These are phyloP conservation scores for Cicer cuneatum DNA, from an alignment of 306 rosid species.

Conservation along the genomic window DNA sequence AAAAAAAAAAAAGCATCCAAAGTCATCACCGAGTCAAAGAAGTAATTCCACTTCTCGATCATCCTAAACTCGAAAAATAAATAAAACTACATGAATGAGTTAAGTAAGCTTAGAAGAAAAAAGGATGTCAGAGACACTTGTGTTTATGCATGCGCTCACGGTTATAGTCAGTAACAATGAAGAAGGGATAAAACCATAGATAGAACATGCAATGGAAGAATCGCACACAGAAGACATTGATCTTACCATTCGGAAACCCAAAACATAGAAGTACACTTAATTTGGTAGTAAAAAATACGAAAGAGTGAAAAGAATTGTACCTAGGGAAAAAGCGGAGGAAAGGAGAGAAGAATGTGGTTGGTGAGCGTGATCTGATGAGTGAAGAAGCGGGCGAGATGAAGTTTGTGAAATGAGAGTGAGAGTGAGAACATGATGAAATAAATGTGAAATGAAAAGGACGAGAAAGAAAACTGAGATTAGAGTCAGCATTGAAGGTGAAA, in stretches of 20 bases:
- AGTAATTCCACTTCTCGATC: background rate
- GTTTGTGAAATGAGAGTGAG: background rate
- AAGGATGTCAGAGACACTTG: background rate
- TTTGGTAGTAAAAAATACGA: background rate
- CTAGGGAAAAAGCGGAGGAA: background rate
- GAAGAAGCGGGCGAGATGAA: background rate
- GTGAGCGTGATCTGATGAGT: background rate
- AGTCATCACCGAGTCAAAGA: background rate
- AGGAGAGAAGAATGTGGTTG: background rate
- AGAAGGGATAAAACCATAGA: background rate
- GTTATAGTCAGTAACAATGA: background rate
- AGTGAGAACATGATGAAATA: background rate
- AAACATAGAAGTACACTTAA: background rate
- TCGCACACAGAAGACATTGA: background rate
- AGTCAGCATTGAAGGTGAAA: background rate
- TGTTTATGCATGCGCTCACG: background rate
- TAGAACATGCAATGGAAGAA: conserved; percentile 10
- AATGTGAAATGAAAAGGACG: background rate
- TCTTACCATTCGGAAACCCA: background rate
- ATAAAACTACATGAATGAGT: background rate
- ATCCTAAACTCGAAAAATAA: background rate
- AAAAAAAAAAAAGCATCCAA: background rate
- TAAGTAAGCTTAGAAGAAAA: background rate
- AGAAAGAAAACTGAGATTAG: background rate
- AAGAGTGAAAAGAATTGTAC: background rate